These are phyloP conservation scores for Lactarius quietus DNA, from an alignment of 768 basidiomycete species.

Conservation along the genomic window DNA sequence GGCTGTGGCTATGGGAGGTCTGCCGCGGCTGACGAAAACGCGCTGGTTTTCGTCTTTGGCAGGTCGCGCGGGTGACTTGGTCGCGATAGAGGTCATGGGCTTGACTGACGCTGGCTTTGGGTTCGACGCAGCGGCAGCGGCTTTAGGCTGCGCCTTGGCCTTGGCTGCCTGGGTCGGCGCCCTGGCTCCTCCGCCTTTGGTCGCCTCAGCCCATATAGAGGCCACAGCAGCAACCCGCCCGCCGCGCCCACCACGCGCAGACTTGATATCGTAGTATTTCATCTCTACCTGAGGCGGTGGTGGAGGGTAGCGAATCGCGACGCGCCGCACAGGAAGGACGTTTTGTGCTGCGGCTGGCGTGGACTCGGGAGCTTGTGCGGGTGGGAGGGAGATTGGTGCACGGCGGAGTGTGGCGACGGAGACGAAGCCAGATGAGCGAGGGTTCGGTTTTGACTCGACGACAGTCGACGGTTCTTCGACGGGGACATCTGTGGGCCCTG, in stretches of 20 bases:
- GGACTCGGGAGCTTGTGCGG: neutral
- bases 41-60: neutral
- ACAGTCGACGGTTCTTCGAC: neutral
- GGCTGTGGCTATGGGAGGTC: neutral
- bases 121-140: neutral
- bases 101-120: neutral
- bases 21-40: neutral
- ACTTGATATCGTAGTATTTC: constrained; percentile 69
- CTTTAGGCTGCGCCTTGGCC: constrained; percentile 8
- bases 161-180: neutral
- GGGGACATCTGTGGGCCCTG: neutral
- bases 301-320: neutral
- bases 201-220: constrained; percentile 58
- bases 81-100: constrained; percentile 1
- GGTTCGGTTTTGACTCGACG: constrained; percentile 41
- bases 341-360: neutral
- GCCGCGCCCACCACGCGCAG: constrained; percentile 73
- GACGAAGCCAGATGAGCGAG: constrained; percentile 74
- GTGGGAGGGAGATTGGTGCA: constrained; percentile 11
- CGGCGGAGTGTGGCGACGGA: constrained; percentile 54
- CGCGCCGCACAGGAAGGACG: neutral
- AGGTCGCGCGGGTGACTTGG: neutral
- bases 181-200: neutral
- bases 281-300: constrained; percentile 42
- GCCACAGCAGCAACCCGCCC: constrained; percentile 72